These are phyloP conservation scores for Santalum album DNA, from an alignment of 164 flowering plant species.

Conservation along the genomic window DNA sequence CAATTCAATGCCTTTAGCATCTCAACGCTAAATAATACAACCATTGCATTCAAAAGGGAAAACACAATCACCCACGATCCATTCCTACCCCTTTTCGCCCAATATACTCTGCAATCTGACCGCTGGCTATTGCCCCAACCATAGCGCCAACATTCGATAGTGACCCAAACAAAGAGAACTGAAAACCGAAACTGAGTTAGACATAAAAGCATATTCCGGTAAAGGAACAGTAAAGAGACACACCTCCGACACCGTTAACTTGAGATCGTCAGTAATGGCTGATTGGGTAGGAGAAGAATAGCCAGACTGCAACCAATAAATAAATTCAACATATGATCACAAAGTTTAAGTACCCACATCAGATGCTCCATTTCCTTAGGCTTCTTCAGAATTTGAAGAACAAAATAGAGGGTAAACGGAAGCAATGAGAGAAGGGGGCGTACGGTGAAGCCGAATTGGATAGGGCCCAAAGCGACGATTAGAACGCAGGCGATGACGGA, in stretches of 20 bases:
- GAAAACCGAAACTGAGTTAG: conserved; percentile 8
- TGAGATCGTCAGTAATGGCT: conserved; percentile 40
- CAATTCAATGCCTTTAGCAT: not conserved
- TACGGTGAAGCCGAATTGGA: conserved; percentile 92
- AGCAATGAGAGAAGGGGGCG: not conserved
- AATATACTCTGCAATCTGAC: conserved; percentile 61
- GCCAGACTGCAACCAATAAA: conserved; percentile 36
- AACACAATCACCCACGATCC: not conserved
- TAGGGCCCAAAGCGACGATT: conserved; percentile 80
- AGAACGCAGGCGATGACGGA: conserved; percentile 74
- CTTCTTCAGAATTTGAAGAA: no score
- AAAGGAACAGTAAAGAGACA: not conserved
- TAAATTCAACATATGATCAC: not conserved
- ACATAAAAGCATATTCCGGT: not conserved
- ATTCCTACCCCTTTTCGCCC: conserved; percentile 59
- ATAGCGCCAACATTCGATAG: conserved; percentile 68
- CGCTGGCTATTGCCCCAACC: conserved; percentile 78
- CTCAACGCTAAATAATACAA: not conserved
- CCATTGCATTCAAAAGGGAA: not conserved
- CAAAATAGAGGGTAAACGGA: not conserved
- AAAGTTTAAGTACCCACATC: not conserved
- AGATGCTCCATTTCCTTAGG: no score
- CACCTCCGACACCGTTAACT: conserved; percentile 52
- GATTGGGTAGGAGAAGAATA: conserved; percentile 68
- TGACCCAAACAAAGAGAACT: conserved; percentile 67